Percentiles rank a stretch among this genome's conserved stretches.
These are phyloP conservation scores for Xanthoconium stramineum DNA, from an alignment of 768 basidiomycete species.

Conservation along the genomic window DNA sequence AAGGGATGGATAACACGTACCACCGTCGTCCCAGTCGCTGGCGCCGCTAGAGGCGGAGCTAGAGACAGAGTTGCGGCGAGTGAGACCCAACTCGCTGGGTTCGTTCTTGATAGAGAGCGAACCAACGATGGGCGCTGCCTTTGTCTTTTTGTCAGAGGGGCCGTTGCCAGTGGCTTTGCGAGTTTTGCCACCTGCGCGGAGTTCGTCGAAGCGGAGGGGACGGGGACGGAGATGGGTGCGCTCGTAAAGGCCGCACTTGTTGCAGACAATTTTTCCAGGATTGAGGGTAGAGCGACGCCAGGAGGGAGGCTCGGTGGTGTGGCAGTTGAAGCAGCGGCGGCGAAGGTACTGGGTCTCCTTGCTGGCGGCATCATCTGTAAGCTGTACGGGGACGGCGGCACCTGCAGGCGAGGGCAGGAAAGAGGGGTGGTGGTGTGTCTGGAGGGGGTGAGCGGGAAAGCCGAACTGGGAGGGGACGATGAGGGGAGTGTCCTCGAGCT, in stretches of 20 bases:
- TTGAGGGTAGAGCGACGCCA: conserved; percentile 88
- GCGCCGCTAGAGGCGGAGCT: conserved; percentile 45
- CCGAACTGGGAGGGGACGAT: conserved; percentile 60
- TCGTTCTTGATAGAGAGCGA: conserved; percentile 60
- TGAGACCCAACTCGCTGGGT: conserved; percentile 47
- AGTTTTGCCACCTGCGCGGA: conserved; percentile 82
- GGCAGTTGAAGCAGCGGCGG: conserved; percentile 86
- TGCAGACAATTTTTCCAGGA: conserved; percentile 91
- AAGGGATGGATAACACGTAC: conserved; percentile 37
- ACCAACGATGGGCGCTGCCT: conserved; percentile 36
- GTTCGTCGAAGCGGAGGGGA: conserved; percentile 83
- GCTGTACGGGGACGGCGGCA: conserved; percentile 59
- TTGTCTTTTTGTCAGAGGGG: conserved; percentile 32
- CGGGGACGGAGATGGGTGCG: conserved; percentile 82
- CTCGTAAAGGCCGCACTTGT: conserved; percentile 90
- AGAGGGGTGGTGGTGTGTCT: conserved; percentile 36
- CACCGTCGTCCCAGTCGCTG: conserved; percentile 82
- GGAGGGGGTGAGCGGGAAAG: conserved; percentile 28
- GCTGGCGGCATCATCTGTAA: conserved; percentile 86
- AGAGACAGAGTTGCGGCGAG: conserved; percentile 62
- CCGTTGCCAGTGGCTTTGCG: conserved; percentile 42
- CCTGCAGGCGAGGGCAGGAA: conserved; percentile 43
- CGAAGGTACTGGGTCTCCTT: conserved; percentile 92
- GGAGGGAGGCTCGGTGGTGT: conserved; percentile 85
- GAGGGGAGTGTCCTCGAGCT: conserved; percentile 60